phyloP scores from a whole-genome alignment of 2,329 filamentous ascomycete genomes.

The Pseudomassariella vexata region DNA sequence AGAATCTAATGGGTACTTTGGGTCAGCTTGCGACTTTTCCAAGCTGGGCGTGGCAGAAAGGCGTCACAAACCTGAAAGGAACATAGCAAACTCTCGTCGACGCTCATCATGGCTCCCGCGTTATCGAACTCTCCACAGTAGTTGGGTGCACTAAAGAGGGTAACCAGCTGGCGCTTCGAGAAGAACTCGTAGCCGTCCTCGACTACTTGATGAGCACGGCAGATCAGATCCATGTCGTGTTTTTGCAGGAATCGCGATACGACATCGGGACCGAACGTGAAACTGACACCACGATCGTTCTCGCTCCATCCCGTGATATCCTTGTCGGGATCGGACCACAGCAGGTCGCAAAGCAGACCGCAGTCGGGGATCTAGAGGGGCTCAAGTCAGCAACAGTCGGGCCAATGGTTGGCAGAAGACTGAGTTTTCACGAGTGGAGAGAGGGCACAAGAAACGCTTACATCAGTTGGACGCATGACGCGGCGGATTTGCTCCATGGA shows the following conservation, averaged over 20 bases:
- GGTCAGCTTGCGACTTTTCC: constrained; percentile 1
- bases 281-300: constrained; percentile 97
- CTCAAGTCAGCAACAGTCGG: constrained; percentile 21
- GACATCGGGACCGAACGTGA: constrained; percentile 96
- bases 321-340: constrained; percentile 99
- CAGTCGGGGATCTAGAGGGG: constrained; percentile 83
- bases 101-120: constrained; percentile 99
- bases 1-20: constrained; percentile 62
- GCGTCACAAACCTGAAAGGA: constrained; percentile 78
- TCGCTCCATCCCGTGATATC: constrained; percentile 99
- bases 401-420: constrained; percentile 19
- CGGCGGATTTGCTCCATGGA: constrained; percentile 99
- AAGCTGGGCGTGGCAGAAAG: not conserved
- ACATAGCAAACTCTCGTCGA: constrained; percentile 96
- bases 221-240: constrained; percentile 99
- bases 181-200: constrained; percentile 99
- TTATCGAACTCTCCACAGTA: constrained; percentile 99
- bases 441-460: constrained; percentile 47
- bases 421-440: constrained; percentile 5
- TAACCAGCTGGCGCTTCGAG: constrained; percentile 95
- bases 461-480: constrained; percentile 97
- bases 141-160: constrained; percentile 95
- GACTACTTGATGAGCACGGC: constrained; percentile 95
- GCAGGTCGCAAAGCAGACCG: constrained; percentile 90
- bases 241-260: constrained; percentile 97